phyloP scores from a whole-genome alignment of 2,329 filamentous ascomycete genomes.

The Decorospora gaudefroyi region DNA sequence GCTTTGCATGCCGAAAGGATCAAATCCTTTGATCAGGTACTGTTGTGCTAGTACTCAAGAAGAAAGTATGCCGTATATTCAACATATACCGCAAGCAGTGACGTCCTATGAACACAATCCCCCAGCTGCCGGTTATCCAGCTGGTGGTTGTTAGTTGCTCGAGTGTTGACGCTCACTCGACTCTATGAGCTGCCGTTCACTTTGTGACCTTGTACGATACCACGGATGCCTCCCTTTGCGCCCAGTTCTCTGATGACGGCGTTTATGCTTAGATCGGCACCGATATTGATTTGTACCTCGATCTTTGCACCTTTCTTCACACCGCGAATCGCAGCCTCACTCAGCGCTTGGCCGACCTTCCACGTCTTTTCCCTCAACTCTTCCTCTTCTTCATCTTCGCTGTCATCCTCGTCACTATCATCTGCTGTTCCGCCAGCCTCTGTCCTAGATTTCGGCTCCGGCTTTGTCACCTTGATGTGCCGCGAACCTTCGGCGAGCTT shows the following conservation, averaged over 20 bases:
- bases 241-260: conserved; percentile 85
- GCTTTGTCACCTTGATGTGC: conserved; percentile 91
- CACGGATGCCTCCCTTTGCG: conserved; percentile 70
- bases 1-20: background rate
- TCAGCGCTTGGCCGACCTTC: conserved; percentile 82
- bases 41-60: no score
- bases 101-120: no score
- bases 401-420: conserved; percentile 61
- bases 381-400: conserved; percentile 80
- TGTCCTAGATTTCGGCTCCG: conserved; percentile 75
- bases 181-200: conserved; percentile 39
- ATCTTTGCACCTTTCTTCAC: conserved; percentile 89
- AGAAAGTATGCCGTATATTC: no score
- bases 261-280: conserved; percentile 75
- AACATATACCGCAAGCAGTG: no score
- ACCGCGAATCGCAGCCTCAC: conserved; percentile 80
- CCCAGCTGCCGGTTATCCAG: background rate
- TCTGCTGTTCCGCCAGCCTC: conserved; percentile 65
- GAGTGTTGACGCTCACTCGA: background rate
- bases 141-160: conserved; percentile 5
- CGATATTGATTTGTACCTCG: conserved; percentile 90
- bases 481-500: conserved; percentile 85
- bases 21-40: no score
- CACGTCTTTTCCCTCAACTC: conserved; percentile 88
- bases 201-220: conserved; percentile 36